phyloP scores from a whole-genome alignment of 805 yeast species.

The Candida pseudoglaebosa region DNA sequence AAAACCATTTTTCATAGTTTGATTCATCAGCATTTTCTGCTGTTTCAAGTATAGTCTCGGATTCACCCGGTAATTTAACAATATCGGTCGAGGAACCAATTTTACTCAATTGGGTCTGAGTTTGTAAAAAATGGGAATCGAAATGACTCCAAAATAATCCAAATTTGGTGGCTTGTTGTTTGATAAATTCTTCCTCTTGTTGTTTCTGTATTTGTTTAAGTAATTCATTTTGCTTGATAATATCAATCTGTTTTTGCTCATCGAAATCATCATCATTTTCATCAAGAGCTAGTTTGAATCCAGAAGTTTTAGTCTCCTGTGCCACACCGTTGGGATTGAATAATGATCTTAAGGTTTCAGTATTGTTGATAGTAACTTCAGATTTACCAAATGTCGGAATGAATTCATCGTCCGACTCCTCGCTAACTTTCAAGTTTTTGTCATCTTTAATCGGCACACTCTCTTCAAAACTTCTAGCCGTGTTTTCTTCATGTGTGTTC shows the following conservation, averaged over 20 bases:
- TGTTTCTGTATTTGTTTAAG: constrained; percentile 29
- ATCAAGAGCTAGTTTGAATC: constrained; percentile 38
- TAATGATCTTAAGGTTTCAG: constrained; percentile 12
- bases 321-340: constrained; percentile 8
- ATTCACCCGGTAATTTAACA: constrained; percentile 35
- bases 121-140: constrained; percentile 80
- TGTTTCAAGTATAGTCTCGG: constrained; percentile 7
- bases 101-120: constrained; percentile 77
- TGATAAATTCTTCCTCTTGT: constrained; percentile 24
- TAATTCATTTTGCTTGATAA: constrained; percentile 17
- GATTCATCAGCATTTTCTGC: constrained; percentile 27
- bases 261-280: constrained; percentile 50
- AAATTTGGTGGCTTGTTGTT: constrained; percentile 16
- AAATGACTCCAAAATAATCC: constrained; percentile 79
- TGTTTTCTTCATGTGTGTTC: constrained; percentile 13
- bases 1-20: constrained; percentile 72
- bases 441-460: constrained; percentile 16
- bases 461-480: constrained; percentile 22
- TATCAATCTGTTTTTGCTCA: constrained; percentile 18
- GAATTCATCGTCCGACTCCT: constrained; percentile 38
- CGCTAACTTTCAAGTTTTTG: constrained; percentile 7
- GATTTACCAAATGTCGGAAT: constrained; percentile 49
- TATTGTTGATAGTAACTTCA: constrained; percentile 25
- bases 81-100: constrained; percentile 35
- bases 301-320: constrained; percentile 36